Evolutionary conservation across 495 filamentous ascomycete genomes (phyloP).

Genomic region (Hypoxylon intermedium): DNA sequence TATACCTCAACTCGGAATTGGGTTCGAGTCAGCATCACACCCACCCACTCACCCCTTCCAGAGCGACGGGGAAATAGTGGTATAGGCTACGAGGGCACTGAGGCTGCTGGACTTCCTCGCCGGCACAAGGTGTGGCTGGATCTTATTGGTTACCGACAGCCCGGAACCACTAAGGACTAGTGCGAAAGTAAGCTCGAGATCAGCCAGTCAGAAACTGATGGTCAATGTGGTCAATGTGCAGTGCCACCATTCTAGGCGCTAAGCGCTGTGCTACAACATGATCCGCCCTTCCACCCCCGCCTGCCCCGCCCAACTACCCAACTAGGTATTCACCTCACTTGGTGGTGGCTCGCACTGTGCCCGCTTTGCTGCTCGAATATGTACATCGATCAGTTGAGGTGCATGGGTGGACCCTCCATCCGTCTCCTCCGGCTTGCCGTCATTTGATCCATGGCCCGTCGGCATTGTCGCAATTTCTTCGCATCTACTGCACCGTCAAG

Average conservation of each 20-base stretch:
- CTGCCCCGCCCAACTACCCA: constrained; percentile 8
- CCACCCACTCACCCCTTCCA: neutral
- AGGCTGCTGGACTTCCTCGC: constrained; percentile 28
- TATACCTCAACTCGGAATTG: constrained; percentile 6
- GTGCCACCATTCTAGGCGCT: constrained; percentile 37
- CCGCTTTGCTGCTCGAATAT: constrained; percentile 1
- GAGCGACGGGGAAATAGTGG: constrained; percentile 2
- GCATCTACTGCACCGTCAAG: constrained; percentile 20
- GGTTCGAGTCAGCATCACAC: constrained; percentile 29
- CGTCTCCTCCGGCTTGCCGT: constrained; percentile 37
- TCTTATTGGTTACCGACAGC: constrained; percentile 38
- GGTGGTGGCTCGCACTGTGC: constrained; percentile 33
- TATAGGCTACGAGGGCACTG: constrained; percentile 31
- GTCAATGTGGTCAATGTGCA: constrained; percentile 25
- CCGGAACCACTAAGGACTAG: constrained; percentile 24
- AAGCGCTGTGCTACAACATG: constrained; percentile 31
- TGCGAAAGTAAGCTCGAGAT: constrained; percentile 8
- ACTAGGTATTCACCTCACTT: constrained; percentile 24
- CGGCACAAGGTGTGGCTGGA: constrained; percentile 21
- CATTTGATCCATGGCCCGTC: constrained; percentile 33
- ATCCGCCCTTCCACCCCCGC: constrained; percentile 23
- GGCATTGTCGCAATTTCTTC: constrained; percentile 38
- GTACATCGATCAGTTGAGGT: constrained; percentile 12
- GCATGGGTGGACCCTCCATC: constrained; percentile 16
- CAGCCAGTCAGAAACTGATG: constrained; percentile 24